phyloP scores from a whole-genome alignment of 768 basidiomycete genomes.

The Lyophyllum atratum region DNA sequence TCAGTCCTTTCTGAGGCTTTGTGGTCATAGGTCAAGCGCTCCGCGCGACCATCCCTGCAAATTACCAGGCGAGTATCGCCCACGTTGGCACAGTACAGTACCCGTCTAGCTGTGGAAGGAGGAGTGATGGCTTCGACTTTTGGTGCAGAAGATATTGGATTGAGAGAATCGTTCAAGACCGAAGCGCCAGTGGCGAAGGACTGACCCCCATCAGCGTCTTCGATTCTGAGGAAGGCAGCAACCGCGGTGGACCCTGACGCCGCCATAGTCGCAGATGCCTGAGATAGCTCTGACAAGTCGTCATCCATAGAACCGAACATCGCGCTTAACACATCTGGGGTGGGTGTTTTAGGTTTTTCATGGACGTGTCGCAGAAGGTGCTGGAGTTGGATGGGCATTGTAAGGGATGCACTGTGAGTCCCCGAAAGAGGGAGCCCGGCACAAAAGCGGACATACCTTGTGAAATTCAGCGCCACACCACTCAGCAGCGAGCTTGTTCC shows the following conservation, averaged over 20 bases:
- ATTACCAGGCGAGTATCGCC: slow-evolving; percentile 17
- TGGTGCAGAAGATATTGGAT: background rate
- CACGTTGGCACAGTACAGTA: slow-evolving; percentile 16
- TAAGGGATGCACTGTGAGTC: slow-evolving; percentile 9
- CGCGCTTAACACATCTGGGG: slow-evolving; percentile 3
- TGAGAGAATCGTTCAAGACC: background rate
- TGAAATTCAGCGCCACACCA: slow-evolving; percentile 19
- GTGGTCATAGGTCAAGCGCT: slow-evolving; percentile 18
- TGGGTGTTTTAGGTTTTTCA: slow-evolving; percentile 12
- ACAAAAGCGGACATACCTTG: slow-evolving; percentile 7
- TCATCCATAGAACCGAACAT: slow-evolving; percentile 12
- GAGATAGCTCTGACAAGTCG: slow-evolving; percentile 7
- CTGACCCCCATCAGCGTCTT: slow-evolving; percentile 11
- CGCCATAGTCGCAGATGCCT: slow-evolving; percentile 15
- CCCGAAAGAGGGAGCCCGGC: background rate
- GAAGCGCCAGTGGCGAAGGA: slow-evolving; percentile 2
- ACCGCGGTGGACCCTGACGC: slow-evolving; percentile 19
- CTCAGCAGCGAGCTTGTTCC: slow-evolving; percentile 18
- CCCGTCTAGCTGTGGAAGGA: slow-evolving; percentile 8
- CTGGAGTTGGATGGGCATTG: background rate
- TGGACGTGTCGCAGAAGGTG: slow-evolving; percentile 13
- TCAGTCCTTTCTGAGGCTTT: slow-evolving; percentile 13
- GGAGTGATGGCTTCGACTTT: background rate
- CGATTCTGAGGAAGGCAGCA: slow-evolving; percentile 16
- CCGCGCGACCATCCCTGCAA: slow-evolving; percentile 10